Evolutionary conservation across 345 rosid genomes (phyloP), one percentile per base, ranked within the genome.

Genomic region (Populus ilicifolia): DNA sequence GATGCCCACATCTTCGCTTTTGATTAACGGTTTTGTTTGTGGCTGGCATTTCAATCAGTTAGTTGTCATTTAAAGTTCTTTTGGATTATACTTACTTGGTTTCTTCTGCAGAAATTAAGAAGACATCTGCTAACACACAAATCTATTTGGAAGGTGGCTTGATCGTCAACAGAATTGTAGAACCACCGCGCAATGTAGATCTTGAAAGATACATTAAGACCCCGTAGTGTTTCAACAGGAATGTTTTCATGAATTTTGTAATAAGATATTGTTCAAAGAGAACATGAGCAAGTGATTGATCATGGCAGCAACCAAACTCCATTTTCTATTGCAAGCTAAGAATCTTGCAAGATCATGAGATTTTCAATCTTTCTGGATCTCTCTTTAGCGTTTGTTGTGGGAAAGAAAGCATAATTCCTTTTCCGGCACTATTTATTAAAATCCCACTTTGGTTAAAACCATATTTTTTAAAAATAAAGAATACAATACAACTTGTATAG

Each of bases 401-500:
- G 36, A 33, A 33, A 33, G 36, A 33, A 33, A 33, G 0, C 36
- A 4, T 33, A 33, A 33, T 33, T 33, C 36, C 36, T 33, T 33
- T 33, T 33, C 0, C 36, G 5, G 36, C 36, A 33, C 36, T 33
- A 4, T 4, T 33, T 33, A 33, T 4, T 33, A 33, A 33, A 33
- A 33, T 33, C 36, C 5, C 36, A 0, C 0, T 4, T 33, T 33
- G 0, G 0, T 33, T 4, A 33, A 4, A 33, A 33, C 5, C 0
- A 4, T 0, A 33, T 33, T 33, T 33, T 33, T 3, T 3, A 4
- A 33, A 33, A 5, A 33, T 33, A 4, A 33, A 5, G 4, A 4
- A 4, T 33, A 33, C 0, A 33, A 0, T 0, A 0, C 36, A 33
- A 33, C 36, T 4, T 33, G 36, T 5, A 4, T 33, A 33, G 0